Percentiles rank a stretch among this genome's conserved stretches.
Evolutionary conservation across 2,329 filamentous ascomycete genomes (phyloP).

Genomic region (Lasiodiplodia citricola): DNA sequence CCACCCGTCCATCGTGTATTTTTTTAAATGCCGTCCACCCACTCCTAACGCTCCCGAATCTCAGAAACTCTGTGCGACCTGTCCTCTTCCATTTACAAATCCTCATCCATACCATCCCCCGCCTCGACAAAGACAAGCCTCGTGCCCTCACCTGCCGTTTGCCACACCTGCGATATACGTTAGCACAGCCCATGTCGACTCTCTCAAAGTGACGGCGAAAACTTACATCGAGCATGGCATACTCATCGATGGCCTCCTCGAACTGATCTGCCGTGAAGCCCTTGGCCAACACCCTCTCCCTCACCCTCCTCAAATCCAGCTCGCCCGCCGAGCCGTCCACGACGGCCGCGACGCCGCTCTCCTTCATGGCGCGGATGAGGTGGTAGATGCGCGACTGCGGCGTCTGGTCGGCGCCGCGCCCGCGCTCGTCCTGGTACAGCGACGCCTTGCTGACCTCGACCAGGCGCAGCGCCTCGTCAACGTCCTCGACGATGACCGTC

Average conservation of each 20-base stretch:
- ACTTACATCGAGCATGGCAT: conserved; percentile 87
- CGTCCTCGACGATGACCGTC: conserved; percentile 85
- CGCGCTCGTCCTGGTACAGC: conserved; percentile 72
- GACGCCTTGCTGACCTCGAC: conserved; percentile 94
- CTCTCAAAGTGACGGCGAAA: conserved; percentile 21
- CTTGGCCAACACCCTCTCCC: conserved; percentile 91
- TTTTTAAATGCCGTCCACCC: background rate
- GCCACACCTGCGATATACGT: conserved; percentile 54
- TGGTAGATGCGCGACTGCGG: conserved; percentile 93
- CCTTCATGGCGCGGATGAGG: conserved; percentile 85
- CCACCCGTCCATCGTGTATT: background rate
- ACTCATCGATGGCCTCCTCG: conserved; percentile 84
- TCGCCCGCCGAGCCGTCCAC: conserved; percentile 75
- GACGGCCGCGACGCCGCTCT: conserved; percentile 80
- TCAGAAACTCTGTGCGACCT: background rate
- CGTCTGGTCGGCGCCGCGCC: conserved; percentile 70
- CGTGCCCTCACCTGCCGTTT: conserved; percentile 60
- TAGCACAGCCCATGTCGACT: conserved; percentile 33
- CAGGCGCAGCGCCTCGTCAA: conserved; percentile 90
- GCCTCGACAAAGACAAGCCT: conserved; percentile 61
- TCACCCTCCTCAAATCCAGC: conserved; percentile 84
- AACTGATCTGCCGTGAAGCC: conserved; percentile 97
- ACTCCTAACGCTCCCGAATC: no score
- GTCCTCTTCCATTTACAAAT: background rate
- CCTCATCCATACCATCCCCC: conserved; percentile 48